A percentile compares a stretch with the other conserved stretches of the same genome.
Evolutionary conservation across 768 basidiomycete genomes (phyloP).

Genomic region (Lanmaoa rubissima): DNA sequence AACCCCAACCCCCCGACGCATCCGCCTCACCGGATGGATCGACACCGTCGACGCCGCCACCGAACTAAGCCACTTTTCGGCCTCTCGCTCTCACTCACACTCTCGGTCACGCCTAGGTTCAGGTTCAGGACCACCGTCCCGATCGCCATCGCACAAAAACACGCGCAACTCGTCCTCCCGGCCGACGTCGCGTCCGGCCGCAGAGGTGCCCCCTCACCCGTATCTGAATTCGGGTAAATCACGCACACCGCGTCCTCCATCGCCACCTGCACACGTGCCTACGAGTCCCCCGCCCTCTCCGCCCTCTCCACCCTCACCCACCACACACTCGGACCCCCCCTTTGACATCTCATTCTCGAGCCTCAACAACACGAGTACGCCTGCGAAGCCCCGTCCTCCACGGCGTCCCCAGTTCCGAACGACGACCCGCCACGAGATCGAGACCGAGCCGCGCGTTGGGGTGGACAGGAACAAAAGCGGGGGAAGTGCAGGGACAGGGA

Average conservation of each 20-base stretch:
- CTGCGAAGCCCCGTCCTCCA: constrained; percentile 22
- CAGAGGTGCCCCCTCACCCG: background rate
- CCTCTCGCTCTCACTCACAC: constrained; percentile 20
- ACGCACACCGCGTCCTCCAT: background rate
- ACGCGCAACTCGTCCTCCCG: background rate
- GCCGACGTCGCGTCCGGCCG: background rate
- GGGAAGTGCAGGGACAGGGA: background rate
- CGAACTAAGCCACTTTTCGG: constrained; percentile 52
- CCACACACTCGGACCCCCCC: constrained; percentile 10
- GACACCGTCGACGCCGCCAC: constrained; percentile 48
- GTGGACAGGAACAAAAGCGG: background rate
- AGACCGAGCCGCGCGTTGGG: background rate
- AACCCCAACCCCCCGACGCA: constrained; percentile 26
- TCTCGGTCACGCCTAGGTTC: background rate
- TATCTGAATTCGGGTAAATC: background rate
- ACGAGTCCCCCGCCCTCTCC: constrained; percentile 2
- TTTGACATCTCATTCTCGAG: constrained; percentile 28
- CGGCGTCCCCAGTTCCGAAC: constrained; percentile 1
- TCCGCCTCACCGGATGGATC: constrained; percentile 56
- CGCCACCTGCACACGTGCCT: background rate
- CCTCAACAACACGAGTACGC: constrained; percentile 28
- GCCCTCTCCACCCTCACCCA: constrained; percentile 8
- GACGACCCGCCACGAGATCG: background rate
- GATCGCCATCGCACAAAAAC: background rate
- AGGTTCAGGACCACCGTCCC: background rate